A percentile compares a stretch with the other conserved stretches of the same genome.
Conservation (phyloP, 2,329 filamentous ascomycete species). For the Talaromyces sp. region DNA sequence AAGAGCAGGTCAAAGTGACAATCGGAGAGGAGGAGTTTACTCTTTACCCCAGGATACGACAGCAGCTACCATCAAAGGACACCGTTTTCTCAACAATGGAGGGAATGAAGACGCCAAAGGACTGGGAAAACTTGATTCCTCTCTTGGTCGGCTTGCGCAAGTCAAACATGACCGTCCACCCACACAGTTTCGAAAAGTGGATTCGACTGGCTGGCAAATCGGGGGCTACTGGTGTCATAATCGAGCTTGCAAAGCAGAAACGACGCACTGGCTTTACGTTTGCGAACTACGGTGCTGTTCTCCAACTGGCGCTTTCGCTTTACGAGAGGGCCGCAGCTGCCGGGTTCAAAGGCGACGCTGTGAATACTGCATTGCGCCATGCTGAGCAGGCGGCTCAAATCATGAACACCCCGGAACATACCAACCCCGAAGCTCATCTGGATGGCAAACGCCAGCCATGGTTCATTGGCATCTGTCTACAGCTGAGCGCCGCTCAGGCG, state of each 20-base stretch:
- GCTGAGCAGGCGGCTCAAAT: slow-evolving; percentile 29
- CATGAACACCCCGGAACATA: slow-evolving; percentile 31
- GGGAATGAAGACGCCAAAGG: slow-evolving; percentile 30
- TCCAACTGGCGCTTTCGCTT: slow-evolving; percentile 19
- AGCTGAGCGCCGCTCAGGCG: slow-evolving; percentile 40
- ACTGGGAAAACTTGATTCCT: slow-evolving; percentile 37
- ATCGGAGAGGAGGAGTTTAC: slow-evolving; percentile 34
- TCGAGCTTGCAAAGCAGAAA: slow-evolving; percentile 31
- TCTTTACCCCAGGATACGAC: slow-evolving; percentile 30
- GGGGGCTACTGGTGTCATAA: slow-evolving; percentile 28
- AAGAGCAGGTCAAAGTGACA: slow-evolving; percentile 36
- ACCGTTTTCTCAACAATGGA: slow-evolving; percentile 25
- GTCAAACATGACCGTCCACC: slow-evolving; percentile 21
- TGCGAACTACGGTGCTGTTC: slow-evolving; percentile 15
- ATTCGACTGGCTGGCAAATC: slow-evolving; percentile 31
- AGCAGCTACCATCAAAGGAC: slow-evolving; percentile 27
- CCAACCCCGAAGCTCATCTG: slow-evolving; percentile 12
- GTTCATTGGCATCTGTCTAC: slow-evolving; percentile 38
- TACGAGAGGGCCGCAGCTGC: slow-evolving; percentile 28
- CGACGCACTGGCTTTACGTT: slow-evolving; percentile 32
- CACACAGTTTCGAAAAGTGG: slow-evolving; percentile 26
- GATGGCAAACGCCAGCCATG: slow-evolving; percentile 37
- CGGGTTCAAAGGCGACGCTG: slow-evolving; percentile 27
- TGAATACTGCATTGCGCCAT: slow-evolving; percentile 24
- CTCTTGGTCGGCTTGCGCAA: slow-evolving; percentile 34